phyloP scores from a whole-genome alignment of 2,329 filamentous ascomycete genomes.

The Periconia macrospinosa region DNA sequence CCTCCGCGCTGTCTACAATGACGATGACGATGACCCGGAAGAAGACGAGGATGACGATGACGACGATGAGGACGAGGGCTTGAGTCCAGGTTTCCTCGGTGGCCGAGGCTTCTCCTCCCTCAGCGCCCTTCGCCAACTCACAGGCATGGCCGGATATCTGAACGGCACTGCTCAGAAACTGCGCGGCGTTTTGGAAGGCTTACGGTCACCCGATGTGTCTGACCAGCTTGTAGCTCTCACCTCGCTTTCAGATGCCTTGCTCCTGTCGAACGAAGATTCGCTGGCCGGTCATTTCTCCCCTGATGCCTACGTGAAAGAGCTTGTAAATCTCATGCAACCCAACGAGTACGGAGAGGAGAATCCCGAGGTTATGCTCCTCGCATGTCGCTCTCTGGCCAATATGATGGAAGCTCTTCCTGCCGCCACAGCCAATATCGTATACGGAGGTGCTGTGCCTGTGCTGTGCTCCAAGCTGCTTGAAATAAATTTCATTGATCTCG shows the following conservation, averaged over 20 bases:
- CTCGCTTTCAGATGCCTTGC: constrained; percentile 87
- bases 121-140: constrained; percentile 82
- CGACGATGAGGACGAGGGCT: constrained; percentile 61
- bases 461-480: constrained; percentile 93
- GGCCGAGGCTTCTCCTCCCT: constrained; percentile 62
- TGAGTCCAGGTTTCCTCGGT: constrained; percentile 65
- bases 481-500: constrained; percentile 95
- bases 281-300: constrained; percentile 92
- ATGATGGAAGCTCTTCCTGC: constrained; percentile 95
- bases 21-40: constrained; percentile 51
- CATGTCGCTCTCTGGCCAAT: constrained; percentile 93
- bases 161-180: constrained; percentile 79
- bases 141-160: constrained; percentile 71
- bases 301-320: constrained; percentile 92
- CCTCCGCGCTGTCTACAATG: constrained; percentile 54
- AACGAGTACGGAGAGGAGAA: constrained; percentile 88
- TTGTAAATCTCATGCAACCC: constrained; percentile 88
- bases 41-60: constrained; percentile 58
- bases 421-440: constrained; percentile 92
- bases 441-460: constrained; percentile 93
- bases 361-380: constrained; percentile 94
- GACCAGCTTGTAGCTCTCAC: constrained; percentile 89
- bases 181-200: constrained; percentile 60
- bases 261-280: constrained; percentile 96
- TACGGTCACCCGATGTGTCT: constrained; percentile 82